Conservation (phyloP, 768 basidiomycete species). For the Vararia minispora region DNA sequence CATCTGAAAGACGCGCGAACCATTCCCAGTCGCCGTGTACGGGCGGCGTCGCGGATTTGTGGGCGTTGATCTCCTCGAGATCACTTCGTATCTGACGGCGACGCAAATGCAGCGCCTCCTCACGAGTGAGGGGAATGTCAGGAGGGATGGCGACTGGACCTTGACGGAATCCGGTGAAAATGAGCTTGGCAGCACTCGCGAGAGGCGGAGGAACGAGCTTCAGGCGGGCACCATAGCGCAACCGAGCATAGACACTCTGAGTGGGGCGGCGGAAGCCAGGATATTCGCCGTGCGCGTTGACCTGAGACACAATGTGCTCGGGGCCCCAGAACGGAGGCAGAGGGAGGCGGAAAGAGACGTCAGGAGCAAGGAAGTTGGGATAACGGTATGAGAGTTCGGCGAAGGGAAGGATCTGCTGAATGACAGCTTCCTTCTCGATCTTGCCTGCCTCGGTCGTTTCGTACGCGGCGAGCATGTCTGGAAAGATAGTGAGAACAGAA, state of each 20-base stretch:
- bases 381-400: constrained; percentile 31
- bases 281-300: constrained; percentile 33
- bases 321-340: constrained; percentile 19
- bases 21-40: constrained; percentile 18
- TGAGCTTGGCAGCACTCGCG: constrained; percentile 45
- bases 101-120: constrained; percentile 19
- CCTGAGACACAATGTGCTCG: constrained; percentile 19
- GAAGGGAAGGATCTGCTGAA: constrained; percentile 12
- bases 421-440: too few species aligned
- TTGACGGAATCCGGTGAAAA: constrained; percentile 53
- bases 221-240: constrained; percentile 16
- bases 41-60: constrained; percentile 25
- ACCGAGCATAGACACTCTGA: constrained; percentile 7
- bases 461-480: constrained; percentile 19
- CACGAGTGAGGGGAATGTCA: constrained; percentile 22
- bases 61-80: constrained; percentile 42
- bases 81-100: constrained; percentile 46
- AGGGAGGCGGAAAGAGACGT: constrained; percentile 48
- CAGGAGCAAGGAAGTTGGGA: constrained; percentile 45
- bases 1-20: constrained; percentile 13
- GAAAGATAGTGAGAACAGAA: neutral
- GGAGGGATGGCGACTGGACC: constrained; percentile 30
- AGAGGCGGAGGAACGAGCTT: constrained; percentile 31
- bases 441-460: constrained; percentile 21
- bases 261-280: constrained; percentile 30